phyloP scores from a whole-genome alignment of 305 asterid genomes.

The Solanum aculeatissimum region DNA sequence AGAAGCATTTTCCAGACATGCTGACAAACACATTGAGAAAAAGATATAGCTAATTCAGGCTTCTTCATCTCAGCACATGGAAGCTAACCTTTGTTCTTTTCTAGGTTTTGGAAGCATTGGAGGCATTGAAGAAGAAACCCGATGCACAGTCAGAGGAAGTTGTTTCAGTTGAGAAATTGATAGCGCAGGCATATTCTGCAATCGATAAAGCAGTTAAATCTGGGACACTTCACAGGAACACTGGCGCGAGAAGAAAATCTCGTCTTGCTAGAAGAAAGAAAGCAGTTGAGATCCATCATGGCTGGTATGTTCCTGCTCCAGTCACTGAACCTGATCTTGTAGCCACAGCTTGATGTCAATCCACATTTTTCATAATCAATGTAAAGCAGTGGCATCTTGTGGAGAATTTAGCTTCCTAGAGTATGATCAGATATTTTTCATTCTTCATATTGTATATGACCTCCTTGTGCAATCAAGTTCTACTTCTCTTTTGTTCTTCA shows the following conservation, averaged over 20 bases:
- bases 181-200: conserved; percentile 83
- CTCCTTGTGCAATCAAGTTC: background rate
- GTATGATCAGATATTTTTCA: background rate
- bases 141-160: conserved; percentile 75
- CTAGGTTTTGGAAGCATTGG: conserved; percentile 77
- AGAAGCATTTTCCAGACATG: background rate
- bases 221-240: conserved; percentile 79
- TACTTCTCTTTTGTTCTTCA: background rate
- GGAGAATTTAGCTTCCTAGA: background rate
- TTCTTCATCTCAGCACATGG: background rate
- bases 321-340: conserved; percentile 18
- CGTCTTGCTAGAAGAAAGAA: conserved; percentile 89
- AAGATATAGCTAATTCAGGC: background rate
- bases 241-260: conserved; percentile 95
- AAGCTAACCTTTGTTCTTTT: background rate
- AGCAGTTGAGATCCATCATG: conserved; percentile 69
- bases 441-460: background rate
- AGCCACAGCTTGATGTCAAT: conserved; percentile 22
- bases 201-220: conserved; percentile 79
- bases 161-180: conserved; percentile 56
- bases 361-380: background rate
- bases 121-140: conserved; percentile 53
- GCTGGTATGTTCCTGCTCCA: conserved; percentile 77
- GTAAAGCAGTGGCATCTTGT: background rate
- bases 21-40: background rate